Conservation (phyloP, 1,284 basidiomycete species). For the Cyathus olla region DNA sequence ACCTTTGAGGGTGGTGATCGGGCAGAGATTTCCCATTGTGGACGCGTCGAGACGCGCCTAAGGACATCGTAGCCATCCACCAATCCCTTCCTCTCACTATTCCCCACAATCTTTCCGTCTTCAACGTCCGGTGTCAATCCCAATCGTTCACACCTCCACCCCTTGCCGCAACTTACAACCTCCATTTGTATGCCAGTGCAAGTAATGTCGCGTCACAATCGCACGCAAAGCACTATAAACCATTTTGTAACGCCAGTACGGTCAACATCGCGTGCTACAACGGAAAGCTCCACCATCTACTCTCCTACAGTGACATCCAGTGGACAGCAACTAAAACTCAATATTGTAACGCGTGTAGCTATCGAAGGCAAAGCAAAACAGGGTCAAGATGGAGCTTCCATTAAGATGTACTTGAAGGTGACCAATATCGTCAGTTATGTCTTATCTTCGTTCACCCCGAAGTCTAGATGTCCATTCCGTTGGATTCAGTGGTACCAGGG, state of each 20-base stretch:
- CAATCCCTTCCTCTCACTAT: no score
- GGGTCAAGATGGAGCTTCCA: conserved; percentile 69
- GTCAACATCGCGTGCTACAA: conserved; percentile 21
- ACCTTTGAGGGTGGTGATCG: no score
- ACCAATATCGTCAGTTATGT: neutral
- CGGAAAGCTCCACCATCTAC: conserved; percentile 33
- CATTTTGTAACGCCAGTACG: conserved; percentile 37
- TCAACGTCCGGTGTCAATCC: no score
- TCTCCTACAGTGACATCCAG: conserved; percentile 51
- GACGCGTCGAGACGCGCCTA: conserved; percentile 31
- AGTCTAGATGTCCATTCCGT: conserved; percentile 73
- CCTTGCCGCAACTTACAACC: no score
- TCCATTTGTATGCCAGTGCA: conserved; percentile 50
- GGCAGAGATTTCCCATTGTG: conserved; percentile 27
- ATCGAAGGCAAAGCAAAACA: conserved; percentile 80
- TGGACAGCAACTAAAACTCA: conserved; percentile 60
- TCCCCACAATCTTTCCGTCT: no score
- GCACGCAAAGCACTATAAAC: conserved; percentile 34
- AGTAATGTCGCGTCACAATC: conserved; percentile 34
- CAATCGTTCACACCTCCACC: neutral
- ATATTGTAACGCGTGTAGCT: conserved; percentile 78
- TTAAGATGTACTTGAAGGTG: conserved; percentile 84
- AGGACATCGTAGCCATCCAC: neutral
- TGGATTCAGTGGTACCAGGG: conserved; percentile 72
- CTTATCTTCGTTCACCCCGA: neutral